These are phyloP conservation scores for Quillaja saponaria DNA, from an alignment of 306 rosid genomes.

Conservation along the genomic window DNA sequence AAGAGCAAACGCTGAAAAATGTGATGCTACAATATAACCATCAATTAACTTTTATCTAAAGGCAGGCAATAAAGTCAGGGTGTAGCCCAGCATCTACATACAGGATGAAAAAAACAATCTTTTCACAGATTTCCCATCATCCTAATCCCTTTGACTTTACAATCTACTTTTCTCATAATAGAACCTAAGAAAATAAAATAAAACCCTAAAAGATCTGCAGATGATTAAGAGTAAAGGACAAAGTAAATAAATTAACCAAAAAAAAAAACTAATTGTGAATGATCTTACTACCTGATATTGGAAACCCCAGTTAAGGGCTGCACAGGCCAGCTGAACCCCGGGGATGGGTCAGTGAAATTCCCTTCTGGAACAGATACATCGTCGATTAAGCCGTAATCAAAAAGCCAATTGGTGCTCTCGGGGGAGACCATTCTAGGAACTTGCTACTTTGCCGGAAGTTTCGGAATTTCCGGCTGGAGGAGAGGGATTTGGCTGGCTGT, in stretches of 20 bases:
- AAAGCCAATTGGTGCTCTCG: conserved; percentile 87
- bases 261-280: conserved; percentile 10
- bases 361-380: conserved; percentile 65
- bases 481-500: conserved; percentile 9
- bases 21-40: neutral
- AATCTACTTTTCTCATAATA: neutral
- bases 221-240: neutral
- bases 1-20: neutral
- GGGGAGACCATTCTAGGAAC: conserved; percentile 69
- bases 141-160: neutral
- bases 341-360: conserved; percentile 51
- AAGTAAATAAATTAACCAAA: neutral
- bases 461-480: conserved; percentile 23
- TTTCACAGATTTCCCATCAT: neutral
- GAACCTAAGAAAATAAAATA: neutral
- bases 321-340: conserved; percentile 70
- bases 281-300: conserved; percentile 52
- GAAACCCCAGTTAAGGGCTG: conserved; percentile 51
- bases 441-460: conserved; percentile 37
- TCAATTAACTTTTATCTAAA: neutral
- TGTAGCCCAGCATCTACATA: neutral
- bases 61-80: neutral
- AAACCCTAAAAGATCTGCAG: conserved; percentile 31
- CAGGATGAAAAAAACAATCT: neutral
- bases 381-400: conserved; percentile 74